Conservation (phyloP, 169 alveolate species). For the Babesia bigemina region DNA sequence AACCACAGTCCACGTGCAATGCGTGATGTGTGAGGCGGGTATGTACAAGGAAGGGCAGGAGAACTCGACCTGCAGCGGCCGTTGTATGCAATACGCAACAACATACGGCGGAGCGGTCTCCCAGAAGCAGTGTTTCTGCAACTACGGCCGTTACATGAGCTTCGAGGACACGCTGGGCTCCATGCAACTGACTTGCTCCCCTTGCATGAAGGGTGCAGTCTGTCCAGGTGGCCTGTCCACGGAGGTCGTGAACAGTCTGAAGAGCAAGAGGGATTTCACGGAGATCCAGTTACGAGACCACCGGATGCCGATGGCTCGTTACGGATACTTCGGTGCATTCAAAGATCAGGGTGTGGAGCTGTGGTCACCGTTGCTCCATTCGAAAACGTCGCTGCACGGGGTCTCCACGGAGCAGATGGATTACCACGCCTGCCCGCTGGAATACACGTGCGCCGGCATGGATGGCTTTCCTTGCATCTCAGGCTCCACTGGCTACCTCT, state of each 20-base stretch:
- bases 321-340: constrained; percentile 58
- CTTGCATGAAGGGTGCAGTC: constrained; percentile 72
- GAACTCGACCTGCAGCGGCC: constrained; percentile 77
- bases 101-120: constrained; percentile 77
- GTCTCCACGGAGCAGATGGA: constrained; percentile 47
- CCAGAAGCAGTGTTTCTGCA: constrained; percentile 78
- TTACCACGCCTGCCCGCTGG: constrained; percentile 65
- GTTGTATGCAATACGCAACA: constrained; percentile 79
- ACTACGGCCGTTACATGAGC: constrained; percentile 72
- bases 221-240: constrained; percentile 77
- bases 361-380: constrained; percentile 46
- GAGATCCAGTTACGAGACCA: constrained; percentile 48
- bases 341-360: constrained; percentile 20
- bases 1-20: neutral
- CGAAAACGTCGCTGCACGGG: constrained; percentile 4
- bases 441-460: constrained; percentile 41
- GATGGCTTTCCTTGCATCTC: constrained; percentile 39
- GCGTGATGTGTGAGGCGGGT: constrained; percentile 74
- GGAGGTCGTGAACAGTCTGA: constrained; percentile 61
- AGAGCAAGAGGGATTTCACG: constrained; percentile 46
- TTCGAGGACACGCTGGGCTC: constrained; percentile 48
- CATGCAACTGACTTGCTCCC: constrained; percentile 63
- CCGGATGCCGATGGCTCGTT: constrained; percentile 53
- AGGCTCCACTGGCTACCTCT: constrained; percentile 80
- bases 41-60: constrained; percentile 81